Evolutionary conservation across 805 yeast species (phyloP).

Genomic region (Lachancea nothofagi): DNA sequence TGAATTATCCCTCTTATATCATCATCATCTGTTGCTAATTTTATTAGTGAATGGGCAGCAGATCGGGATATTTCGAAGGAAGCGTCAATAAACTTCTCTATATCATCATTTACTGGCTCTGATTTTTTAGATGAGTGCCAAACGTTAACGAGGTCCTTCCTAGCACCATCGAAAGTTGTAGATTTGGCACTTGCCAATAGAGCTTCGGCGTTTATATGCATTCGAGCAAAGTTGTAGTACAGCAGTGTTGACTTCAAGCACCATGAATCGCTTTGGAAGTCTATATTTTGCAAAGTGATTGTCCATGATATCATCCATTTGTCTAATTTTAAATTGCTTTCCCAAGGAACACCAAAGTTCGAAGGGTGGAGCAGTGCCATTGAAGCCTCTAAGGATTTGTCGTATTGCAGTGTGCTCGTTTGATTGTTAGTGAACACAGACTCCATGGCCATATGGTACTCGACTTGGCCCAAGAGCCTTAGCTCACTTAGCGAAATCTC

Average conservation of each 20-base stretch:
- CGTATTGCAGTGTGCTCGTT: constrained; percentile 10
- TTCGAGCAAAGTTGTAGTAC: constrained; percentile 68
- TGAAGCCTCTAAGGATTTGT: constrained; percentile 26
- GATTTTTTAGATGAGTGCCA: constrained; percentile 11
- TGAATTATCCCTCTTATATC: constrained; percentile 52
- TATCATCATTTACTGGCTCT: background rate
- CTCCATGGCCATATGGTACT: constrained; percentile 59
- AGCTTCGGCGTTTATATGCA: constrained; percentile 52
- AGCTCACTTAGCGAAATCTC: constrained; percentile 39
- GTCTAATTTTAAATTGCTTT: constrained; percentile 59
- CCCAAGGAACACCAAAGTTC: constrained; percentile 62
- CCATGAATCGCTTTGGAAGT: constrained; percentile 47
- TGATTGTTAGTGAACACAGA: constrained; percentile 46
- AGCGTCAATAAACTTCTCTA: constrained; percentile 9
- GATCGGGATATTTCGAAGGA: constrained; percentile 45
- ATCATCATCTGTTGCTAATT: constrained; percentile 51
- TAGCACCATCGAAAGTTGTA: constrained; percentile 2
- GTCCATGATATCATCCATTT: constrained; percentile 83
- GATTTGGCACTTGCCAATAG: constrained; percentile 14
- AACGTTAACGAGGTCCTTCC: constrained; percentile 2
- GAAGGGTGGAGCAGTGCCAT: constrained; percentile 47
- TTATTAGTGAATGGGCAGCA: constrained; percentile 60
- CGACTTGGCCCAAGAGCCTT: constrained; percentile 62
- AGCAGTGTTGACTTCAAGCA: constrained; percentile 63
- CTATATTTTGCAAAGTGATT: constrained; percentile 55